phyloP scores from a whole-genome alignment of 257 asterid species.

The Salvia splendens region DNA sequence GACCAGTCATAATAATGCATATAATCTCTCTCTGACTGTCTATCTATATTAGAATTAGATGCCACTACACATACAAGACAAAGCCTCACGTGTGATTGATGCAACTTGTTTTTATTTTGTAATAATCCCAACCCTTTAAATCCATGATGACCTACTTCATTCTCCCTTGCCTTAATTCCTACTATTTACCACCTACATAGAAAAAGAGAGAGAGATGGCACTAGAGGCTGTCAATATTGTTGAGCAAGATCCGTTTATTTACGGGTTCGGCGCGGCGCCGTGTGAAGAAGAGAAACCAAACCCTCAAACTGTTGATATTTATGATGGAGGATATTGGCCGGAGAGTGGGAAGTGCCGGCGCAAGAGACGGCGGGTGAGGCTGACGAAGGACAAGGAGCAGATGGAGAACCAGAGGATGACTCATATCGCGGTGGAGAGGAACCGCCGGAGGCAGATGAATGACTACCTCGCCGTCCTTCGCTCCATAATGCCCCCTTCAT shows the following conservation, averaged over 20 bases:
- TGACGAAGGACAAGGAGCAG: conserved; percentile 65
- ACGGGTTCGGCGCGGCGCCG: neutral
- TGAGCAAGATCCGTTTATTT: conserved; percentile 54
- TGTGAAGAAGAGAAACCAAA: conserved; percentile 26
- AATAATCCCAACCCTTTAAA: conserved; percentile 30
- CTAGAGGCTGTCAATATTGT: conserved; percentile 48
- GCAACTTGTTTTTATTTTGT: conserved; percentile 40
- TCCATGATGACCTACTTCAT: too few species aligned
- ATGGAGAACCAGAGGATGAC: conserved; percentile 81
- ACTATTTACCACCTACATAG: too few species aligned
- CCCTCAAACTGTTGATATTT: neutral
- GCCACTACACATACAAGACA: conserved; percentile 6
- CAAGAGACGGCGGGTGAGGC: conserved; percentile 56
- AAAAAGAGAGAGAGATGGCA: conserved; percentile 39
- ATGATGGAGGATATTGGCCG: conserved; percentile 33
- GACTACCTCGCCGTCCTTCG: conserved; percentile 77
- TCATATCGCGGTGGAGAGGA: conserved; percentile 84
- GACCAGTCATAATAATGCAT: neutral
- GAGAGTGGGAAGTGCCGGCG: conserved; percentile 40
- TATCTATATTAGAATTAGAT: neutral
- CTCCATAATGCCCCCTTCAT: conserved; percentile 79
- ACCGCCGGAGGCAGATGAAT: conserved; percentile 81
- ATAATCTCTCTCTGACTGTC: conserved; percentile 15
- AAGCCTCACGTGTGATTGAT: conserved; percentile 47
- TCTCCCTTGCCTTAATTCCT: too few species aligned